Evolutionary conservation across 805 yeast species (phyloP).

Genomic region (Yarrowia bubula): DNA sequence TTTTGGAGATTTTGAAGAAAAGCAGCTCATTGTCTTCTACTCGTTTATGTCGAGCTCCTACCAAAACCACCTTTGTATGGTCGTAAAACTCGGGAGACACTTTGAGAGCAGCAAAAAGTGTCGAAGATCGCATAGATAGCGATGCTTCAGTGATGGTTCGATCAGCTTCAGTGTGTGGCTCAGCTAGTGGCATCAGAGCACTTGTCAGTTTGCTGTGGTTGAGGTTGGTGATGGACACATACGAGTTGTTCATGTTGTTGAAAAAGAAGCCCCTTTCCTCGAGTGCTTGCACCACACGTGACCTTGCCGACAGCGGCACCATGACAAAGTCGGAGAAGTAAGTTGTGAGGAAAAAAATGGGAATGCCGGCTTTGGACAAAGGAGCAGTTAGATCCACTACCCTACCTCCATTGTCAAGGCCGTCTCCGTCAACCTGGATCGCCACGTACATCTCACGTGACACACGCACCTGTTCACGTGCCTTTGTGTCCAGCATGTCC

Average conservation of each 20-base stretch:
- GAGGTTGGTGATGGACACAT: slow-evolving; percentile 35
- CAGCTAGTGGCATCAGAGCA: slow-evolving; percentile 9
- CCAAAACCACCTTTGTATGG: slow-evolving; percentile 46
- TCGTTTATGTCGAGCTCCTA: slow-evolving; percentile 59
- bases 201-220: slow-evolving; percentile 17
- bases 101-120: slow-evolving; percentile 33
- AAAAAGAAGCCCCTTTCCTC: slow-evolving; percentile 47
- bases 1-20: slow-evolving; percentile 41
- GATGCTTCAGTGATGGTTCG: slow-evolving; percentile 8
- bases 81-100: slow-evolving; percentile 49
- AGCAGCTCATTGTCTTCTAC: slow-evolving; percentile 41
- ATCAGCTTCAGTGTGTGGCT: background rate
- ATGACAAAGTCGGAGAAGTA: slow-evolving; percentile 64
- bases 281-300: slow-evolving; percentile 48
- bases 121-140: slow-evolving; percentile 1
- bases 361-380: slow-evolving; percentile 53
- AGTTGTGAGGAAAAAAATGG: slow-evolving; percentile 60
- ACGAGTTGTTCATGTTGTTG: slow-evolving; percentile 47
- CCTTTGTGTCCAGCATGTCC: slow-evolving; percentile 35
- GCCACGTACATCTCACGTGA: slow-evolving; percentile 48
- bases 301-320: slow-evolving; percentile 49
- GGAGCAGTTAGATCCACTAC: slow-evolving; percentile 59
- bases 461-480: slow-evolving; percentile 41
- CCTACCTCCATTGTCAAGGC: slow-evolving; percentile 50
- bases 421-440: slow-evolving; percentile 62